Base-by-base conservation (phyloP, 345 rosid genomes). In the Aquilaria malaccensis region DNA sequence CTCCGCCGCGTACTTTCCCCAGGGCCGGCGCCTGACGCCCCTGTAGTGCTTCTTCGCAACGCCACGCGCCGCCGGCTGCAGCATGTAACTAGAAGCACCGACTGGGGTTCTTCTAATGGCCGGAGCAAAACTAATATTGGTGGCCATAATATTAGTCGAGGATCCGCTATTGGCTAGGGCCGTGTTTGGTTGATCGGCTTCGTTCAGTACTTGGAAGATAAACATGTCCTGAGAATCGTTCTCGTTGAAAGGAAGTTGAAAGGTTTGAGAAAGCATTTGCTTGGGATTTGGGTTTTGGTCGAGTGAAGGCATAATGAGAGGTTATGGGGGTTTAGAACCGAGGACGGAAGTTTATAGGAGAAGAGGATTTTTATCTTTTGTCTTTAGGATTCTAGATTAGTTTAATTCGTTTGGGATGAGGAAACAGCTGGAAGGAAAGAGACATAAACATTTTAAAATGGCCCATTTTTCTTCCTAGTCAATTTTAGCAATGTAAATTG, bases 1-100 rank as follows among this genome's bases (percentile, higher is more conserved):
- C 69, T 84, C 87, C 0, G 90, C 86, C 0, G 90, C 90, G 50
- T 54, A 84, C 58, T 84, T 84, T n/a, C 90, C 90, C 90, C 90
- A 84, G 0, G 83, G 90, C 5, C 90, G 80, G 6, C 81, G 81
- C 73, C 90, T 61, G 15, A 84, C 90, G 0, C 90, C 90, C 10
- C 90, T 64, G 66, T 81, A 84, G 55, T 74, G 81, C 76, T 74
- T 80, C 75, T 81, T 80, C 69, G 66, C 22, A 22, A 76, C 63
- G 22, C 22, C 22, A 22, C 22, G 22, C 22, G 22, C 22, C 22
- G 52, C 52, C 1, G 84, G 77, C 1, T 58, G 67, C n/a, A 81
- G 73, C 62, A 45, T 59, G 22, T 22, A 22, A 67, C 13, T 68
- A 0, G 75, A 45, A 0, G 61, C 4, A 63, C n/a, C 46, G 14